Evolutionary conservation across 257 asterid species (phyloP).

Genomic region (Striga asiatica): DNA sequence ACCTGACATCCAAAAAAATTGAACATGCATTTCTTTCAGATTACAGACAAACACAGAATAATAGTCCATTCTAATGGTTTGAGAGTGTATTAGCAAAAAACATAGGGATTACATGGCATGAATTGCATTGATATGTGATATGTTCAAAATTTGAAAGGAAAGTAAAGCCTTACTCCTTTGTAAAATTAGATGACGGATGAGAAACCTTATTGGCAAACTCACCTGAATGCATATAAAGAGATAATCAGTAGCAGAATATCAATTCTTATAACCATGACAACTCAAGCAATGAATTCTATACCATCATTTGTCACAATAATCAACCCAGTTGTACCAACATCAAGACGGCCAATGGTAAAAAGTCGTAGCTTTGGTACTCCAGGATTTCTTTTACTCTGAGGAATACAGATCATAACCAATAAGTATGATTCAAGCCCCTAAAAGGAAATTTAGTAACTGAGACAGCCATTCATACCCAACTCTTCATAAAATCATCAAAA

Average conservation of each 20-base stretch:
- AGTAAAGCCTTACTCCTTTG: constrained; percentile 73
- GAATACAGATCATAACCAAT: constrained; percentile 10
- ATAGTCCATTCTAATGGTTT: not conserved
- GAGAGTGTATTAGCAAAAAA: not conserved
- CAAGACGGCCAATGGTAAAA: constrained; percentile 97
- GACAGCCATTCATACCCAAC: constrained; percentile 52
- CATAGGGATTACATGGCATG: not conserved
- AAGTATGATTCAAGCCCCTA: not conserved
- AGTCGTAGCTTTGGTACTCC: constrained; percentile 78
- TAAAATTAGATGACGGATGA: constrained; percentile 88
- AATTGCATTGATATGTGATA: not conserved
- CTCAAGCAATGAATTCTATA: constrained; percentile 17
- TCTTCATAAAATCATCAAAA: constrained; percentile 64
- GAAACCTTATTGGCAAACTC: constrained; percentile 86
- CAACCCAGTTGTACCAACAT: constrained; percentile 89
- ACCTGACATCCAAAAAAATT: constrained; percentile 38
- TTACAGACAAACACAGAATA: constrained; percentile 3
- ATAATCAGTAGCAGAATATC: constrained; percentile 1
- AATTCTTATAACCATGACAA: not conserved
- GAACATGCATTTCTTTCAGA: constrained; percentile 3
- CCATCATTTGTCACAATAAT: constrained; percentile 97
- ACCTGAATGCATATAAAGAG: constrained; percentile 38
- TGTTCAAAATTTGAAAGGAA: constrained; percentile 3
- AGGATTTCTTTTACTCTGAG: constrained; percentile 54
- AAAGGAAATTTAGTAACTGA: not conserved